Base-by-base conservation (phyloP, 805 yeast genomes). In the Schizosaccharomyces osmophilus region DNA sequence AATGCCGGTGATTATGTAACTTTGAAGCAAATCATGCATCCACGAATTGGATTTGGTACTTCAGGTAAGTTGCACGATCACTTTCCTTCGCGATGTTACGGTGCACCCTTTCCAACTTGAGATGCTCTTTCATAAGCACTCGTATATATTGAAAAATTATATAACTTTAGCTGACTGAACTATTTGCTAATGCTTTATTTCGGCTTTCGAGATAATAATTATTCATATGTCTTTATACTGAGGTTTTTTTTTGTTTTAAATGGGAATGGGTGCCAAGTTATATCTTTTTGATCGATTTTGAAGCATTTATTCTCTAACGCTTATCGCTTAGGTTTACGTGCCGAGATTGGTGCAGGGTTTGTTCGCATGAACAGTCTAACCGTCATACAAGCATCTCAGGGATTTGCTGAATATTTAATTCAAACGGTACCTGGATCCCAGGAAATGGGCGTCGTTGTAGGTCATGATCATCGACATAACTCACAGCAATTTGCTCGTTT, bases 271-370 rank as follows among this genome's bases (percentile, higher is more conserved):
- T 13, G 13, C 41, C 2, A 13, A 36, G 15, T 6, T 9, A 36
- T 36, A 36, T 36, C 41, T 36, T 36, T 5, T 9, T 36, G 8
- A 11, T 4, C 13, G 26, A 2, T 9, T 1, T 22, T 36, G 39
- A 29, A 6, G 9, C 5, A 31, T n/a, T 22, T 24, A 26, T 6
- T n/a, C 13, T 6, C 36, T 55, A 51, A 42, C 55, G 29, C 24
- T 61, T 36, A 19, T 36, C 41, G 41, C n/a, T 8, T 97, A 45
- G 51, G 51, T 0, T 78, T 93, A 59, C 75, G 98, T 32, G 80
- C 95, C 1, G 73, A 77, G 26, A 88, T 93, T 96, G 89, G 82
- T 64, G 87, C 96, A 0, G 97, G 98, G 0, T 88, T 85, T 69
- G 78, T 81, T 61, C 79, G 88, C 66, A 85, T 93, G 90, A 90